Conservation (phyloP, 768 basidiomycete species). For the Lactifluus volemus region DNA sequence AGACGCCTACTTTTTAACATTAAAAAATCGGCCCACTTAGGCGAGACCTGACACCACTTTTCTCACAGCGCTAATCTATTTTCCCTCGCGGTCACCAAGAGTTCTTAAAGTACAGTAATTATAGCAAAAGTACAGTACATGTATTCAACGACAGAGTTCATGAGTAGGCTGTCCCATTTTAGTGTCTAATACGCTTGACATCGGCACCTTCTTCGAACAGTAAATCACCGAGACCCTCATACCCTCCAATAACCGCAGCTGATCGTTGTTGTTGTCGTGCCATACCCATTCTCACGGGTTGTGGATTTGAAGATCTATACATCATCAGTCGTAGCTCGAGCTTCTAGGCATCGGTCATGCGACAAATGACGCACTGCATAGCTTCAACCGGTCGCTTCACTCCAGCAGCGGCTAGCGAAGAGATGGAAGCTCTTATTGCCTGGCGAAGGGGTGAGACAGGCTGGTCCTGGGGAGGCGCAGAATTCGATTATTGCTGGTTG, state of each 20-base stretch:
- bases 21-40: constrained; percentile 14
- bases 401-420: neutral
- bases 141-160: neutral
- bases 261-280: constrained; percentile 8
- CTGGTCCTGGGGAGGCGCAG: neutral
- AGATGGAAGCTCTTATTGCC: constrained; percentile 3
- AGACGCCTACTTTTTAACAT: no score
- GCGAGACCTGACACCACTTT: no score
- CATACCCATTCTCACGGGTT: neutral
- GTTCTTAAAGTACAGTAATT: no score
- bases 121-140: no score
- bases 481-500: neutral
- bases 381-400: constrained; percentile 16
- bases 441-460: constrained; percentile 2
- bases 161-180: neutral
- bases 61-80: no score
- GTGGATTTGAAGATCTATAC: constrained; percentile 1
- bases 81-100: no score
- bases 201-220: constrained; percentile 6
- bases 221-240: constrained; percentile 9
- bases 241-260: neutral
- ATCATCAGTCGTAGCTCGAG: neutral
- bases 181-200: constrained; percentile 17
- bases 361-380: constrained; percentile 4
- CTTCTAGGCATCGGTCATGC: neutral